phyloP scores from a whole-genome alignment of 2,329 filamentous ascomycete genomes.

The Colletotrichum australisinense region DNA sequence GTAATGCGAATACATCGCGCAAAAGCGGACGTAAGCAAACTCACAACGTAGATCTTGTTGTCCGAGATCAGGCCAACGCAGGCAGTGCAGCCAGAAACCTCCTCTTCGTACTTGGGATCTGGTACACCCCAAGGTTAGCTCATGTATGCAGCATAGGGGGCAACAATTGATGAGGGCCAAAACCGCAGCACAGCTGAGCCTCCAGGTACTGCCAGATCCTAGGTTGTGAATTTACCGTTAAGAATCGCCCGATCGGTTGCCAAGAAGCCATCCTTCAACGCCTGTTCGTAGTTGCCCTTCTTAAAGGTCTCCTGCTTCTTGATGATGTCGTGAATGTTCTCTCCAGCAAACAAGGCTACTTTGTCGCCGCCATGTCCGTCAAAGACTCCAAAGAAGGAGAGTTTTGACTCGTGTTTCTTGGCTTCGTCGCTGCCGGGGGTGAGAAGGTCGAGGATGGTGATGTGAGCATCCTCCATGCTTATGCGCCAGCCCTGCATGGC shows the following conservation, averaged over 20 bases:
- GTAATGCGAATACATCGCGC: slow-evolving; percentile 41
- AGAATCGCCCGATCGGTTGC: slow-evolving; percentile 96
- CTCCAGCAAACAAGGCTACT: slow-evolving; percentile 91
- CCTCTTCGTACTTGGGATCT: slow-evolving; percentile 98
- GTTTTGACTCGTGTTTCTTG: slow-evolving; percentile 75
- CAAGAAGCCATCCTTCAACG: slow-evolving; percentile 95
- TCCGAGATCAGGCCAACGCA: slow-evolving; percentile 90
- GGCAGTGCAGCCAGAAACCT: slow-evolving; percentile 97
- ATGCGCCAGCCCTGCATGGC: slow-evolving; percentile 99
- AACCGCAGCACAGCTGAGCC: neutral
- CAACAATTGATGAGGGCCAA: neutral
- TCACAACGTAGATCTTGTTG: slow-evolving; percentile 94
- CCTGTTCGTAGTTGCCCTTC: slow-evolving; percentile 91
- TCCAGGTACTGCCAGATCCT: neutral
- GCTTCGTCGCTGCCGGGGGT: slow-evolving; percentile 64
- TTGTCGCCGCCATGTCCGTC: slow-evolving; percentile 98
- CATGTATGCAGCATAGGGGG: neutral
- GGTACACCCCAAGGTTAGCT: slow-evolving; percentile 36
- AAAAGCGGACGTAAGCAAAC: slow-evolving; percentile 52
- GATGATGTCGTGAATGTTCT: slow-evolving; percentile 93
- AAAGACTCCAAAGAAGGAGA: slow-evolving; percentile 98
- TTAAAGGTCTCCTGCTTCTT: slow-evolving; percentile 95
- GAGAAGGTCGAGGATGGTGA: slow-evolving; percentile 87
- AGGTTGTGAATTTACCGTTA: slow-evolving; percentile 74
- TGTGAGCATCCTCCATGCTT: slow-evolving; percentile 99